phyloP scores from a whole-genome alignment of 2,329 filamentous ascomycete species.

The Helminthosporium solani region DNA sequence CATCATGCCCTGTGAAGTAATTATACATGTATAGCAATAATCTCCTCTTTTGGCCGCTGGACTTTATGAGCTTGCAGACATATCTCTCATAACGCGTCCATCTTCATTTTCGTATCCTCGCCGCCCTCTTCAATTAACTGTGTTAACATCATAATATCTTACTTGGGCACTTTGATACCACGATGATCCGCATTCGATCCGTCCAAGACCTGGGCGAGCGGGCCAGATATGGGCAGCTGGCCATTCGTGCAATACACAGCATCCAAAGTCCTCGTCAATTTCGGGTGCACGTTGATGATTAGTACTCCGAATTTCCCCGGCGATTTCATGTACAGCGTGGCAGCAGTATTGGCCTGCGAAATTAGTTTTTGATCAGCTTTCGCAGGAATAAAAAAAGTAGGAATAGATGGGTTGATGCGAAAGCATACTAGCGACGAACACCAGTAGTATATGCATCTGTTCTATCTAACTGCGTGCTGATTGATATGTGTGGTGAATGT shows the following conservation, averaged over 20 bases:
- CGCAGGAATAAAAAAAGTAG: conserved; percentile 15
- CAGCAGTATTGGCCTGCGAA: conserved; percentile 16
- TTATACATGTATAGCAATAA: not conserved
- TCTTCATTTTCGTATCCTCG: conserved; percentile 13
- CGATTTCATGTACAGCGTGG: conserved; percentile 9
- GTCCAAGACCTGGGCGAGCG: conserved; percentile 11
- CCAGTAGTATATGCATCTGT: conserved; percentile 11
- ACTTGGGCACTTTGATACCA: conserved; percentile 19
- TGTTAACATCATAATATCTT: conserved; percentile 17
- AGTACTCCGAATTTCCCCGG: conserved; percentile 4
- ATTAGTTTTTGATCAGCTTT: conserved; percentile 8
- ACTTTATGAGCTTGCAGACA: not conserved
- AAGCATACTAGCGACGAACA: conserved; percentile 17
- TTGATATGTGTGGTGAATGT: too few relatives aligned
- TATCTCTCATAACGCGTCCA: conserved; percentile 16
- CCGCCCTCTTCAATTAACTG: conserved; percentile 18
- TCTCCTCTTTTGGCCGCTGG: not conserved
- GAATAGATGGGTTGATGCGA: conserved; percentile 19
- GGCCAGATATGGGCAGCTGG: conserved; percentile 2
- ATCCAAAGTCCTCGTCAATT: conserved; percentile 7
- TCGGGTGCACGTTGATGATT: conserved; percentile 11
- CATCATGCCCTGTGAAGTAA: not conserved
- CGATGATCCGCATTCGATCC: conserved; percentile 26
- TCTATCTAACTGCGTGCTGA: too few relatives aligned
- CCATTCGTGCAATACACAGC: conserved; percentile 11